These are phyloP conservation scores for Medicago arabica DNA, from an alignment of 306 rosid species.

Conservation along the genomic window DNA sequence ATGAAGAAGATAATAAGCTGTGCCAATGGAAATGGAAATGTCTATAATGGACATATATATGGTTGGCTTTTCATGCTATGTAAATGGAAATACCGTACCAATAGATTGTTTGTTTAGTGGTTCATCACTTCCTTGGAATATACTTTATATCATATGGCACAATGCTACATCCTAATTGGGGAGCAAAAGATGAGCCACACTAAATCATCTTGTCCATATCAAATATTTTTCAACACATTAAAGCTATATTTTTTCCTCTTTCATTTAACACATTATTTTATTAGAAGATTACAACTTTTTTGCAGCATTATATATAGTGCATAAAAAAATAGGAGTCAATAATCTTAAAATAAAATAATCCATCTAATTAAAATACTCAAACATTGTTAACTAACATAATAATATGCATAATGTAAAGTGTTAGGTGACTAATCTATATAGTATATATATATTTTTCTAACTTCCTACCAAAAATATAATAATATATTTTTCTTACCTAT, in stretches of 20 bases:
- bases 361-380: conserved; percentile 4
- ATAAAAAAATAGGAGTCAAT: conserved; percentile 12
- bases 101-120: conserved; percentile 46
- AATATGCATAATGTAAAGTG: conserved; percentile 34
- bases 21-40: too few relatives aligned
- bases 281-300: background rate
- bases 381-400: background rate
- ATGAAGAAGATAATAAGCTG: background rate
- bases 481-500: conserved; percentile 3
- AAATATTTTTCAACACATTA: conserved; percentile 8
- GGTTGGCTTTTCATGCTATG: conserved; percentile 33
- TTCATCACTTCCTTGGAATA: conserved; percentile 30
- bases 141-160: conserved; percentile 15
- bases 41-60: too few relatives aligned
- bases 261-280: conserved; percentile 1
- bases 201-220: conserved; percentile 38
- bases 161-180: conserved; percentile 45
- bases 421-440: conserved; percentile 30
- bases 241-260: background rate
- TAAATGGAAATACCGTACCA: conserved; percentile 34
- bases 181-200: conserved; percentile 39
- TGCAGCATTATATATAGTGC: background rate
- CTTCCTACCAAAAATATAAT: background rate
- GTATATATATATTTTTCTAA: conserved; percentile 1
- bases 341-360: background rate